Evolutionary conservation across 148 eudicot species (phyloP).

Genomic region (Rhododendron henanense): DNA sequence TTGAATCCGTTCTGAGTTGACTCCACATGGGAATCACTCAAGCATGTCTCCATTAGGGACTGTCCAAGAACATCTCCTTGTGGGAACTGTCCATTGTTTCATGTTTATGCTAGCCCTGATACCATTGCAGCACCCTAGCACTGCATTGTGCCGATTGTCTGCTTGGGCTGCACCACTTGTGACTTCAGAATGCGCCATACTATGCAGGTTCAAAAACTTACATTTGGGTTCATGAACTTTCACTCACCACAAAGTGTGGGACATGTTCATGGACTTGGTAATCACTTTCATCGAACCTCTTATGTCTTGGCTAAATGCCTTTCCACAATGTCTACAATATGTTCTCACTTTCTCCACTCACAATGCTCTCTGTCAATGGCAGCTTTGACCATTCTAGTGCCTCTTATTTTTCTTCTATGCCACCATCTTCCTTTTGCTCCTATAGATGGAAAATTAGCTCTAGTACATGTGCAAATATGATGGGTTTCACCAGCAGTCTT

Average conservation of each 20-base stretch:
- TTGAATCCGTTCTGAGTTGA: neutral
- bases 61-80: neutral
- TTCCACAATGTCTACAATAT: neutral
- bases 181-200: neutral
- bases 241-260: neutral
- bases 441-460: neutral
- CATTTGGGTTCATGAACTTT: neutral
- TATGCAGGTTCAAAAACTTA: neutral
- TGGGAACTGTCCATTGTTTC: neutral
- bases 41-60: neutral
- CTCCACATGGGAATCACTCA: neutral
- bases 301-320: neutral
- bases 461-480: neutral
- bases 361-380: neutral
- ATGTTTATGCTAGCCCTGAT: neutral
- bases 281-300: neutral
- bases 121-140: neutral
- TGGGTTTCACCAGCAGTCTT: neutral
- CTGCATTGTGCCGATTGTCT: neutral
- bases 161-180: neutral
- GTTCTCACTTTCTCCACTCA: neutral
- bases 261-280: neutral
- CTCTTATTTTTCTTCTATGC: neutral
- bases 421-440: neutral
- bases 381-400: neutral